phyloP scores from a whole-genome alignment of 1,139 yeast genomes.

The Debaryomyces coudertii region DNA sequence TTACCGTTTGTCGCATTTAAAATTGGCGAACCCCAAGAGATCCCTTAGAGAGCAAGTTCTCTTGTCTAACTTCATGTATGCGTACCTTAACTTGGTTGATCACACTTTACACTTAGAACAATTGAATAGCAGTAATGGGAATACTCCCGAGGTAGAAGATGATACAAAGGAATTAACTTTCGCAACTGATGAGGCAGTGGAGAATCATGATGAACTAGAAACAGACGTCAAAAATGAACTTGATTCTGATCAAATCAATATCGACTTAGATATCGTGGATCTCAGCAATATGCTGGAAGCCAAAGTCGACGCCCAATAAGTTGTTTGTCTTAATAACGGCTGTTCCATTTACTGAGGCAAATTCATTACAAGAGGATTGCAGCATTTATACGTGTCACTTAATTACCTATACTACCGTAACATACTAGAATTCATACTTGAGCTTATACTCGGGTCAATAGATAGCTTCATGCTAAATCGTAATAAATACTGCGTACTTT shows the following conservation, averaged over 20 bases:
- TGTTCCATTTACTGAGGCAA: too few relatives aligned
- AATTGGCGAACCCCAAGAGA: conserved; percentile 90
- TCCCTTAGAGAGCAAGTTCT: conserved; percentile 90
- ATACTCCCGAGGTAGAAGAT: conserved; percentile 12
- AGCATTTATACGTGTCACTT: too few relatives aligned
- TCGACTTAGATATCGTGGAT: conserved; percentile 23
- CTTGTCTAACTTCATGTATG: conserved; percentile 94
- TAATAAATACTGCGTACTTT: background rate
- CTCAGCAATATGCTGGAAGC: conserved; percentile 9
- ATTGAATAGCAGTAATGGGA: conserved; percentile 28
- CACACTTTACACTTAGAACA: conserved; percentile 81
- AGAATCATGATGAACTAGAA: conserved; percentile 15
- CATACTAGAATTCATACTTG: background rate
- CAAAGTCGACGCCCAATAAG: background rate
- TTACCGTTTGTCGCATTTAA: conserved; percentile 86
- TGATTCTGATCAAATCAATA: conserved; percentile 18
- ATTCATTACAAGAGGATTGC: too few relatives aligned
- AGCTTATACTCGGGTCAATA: too few relatives aligned
- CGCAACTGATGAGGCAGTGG: background rate
- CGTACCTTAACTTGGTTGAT: conserved; percentile 90
- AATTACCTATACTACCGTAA: too few relatives aligned
- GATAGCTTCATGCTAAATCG: background rate
- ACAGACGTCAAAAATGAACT: conserved; percentile 9
- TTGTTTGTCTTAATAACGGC: background rate
- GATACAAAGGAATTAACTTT: conserved; percentile 12